phyloP scores from a whole-genome alignment of 2,329 filamentous ascomycete species.

The Chaetomiaceae sp. region DNA sequence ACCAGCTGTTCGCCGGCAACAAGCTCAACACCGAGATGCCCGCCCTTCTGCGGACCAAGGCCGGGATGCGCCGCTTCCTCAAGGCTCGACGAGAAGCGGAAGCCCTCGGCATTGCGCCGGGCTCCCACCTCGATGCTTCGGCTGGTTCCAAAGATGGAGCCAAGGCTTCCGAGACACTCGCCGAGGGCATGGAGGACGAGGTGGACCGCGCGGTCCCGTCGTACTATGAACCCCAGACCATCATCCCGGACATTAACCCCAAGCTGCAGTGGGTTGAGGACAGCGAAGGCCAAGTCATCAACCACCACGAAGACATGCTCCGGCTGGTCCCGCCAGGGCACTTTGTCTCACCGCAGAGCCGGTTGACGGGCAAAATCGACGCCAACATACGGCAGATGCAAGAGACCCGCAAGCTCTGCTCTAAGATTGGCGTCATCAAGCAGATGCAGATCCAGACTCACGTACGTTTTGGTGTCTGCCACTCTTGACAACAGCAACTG shows the following conservation, averaged over 20 bases:
- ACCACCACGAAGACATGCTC: conserved; percentile 81
- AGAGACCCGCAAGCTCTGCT: conserved; percentile 90
- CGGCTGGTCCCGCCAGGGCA: conserved; percentile 68
- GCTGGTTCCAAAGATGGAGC: conserved; percentile 45
- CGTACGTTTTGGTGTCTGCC: conserved; percentile 46
- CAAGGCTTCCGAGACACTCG: conserved; percentile 68
- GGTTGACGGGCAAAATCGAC: conserved; percentile 74
- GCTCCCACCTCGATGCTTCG: conserved; percentile 39
- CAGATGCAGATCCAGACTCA: conserved; percentile 99
- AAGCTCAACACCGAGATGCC: conserved; percentile 84
- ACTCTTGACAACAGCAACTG: conserved; percentile 20
- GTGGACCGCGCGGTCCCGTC: conserved; percentile 82
- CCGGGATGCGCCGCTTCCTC: conserved; percentile 84
- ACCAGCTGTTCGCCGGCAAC: conserved; percentile 79
- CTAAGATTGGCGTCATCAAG: conserved; percentile 96
- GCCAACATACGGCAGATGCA: conserved; percentile 93
- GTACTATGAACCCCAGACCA: conserved; percentile 85
- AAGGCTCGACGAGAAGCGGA: conserved; percentile 71
- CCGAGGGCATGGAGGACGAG: conserved; percentile 90
- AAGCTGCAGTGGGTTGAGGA: conserved; percentile 87
- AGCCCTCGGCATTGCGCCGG: conserved; percentile 39
- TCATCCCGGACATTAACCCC: conserved; percentile 76
- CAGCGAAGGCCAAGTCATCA: conserved; percentile 79
- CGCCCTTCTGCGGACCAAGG: conserved; percentile 77
- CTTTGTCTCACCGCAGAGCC: conserved; percentile 71